These are phyloP conservation scores for Salvia rosmarinus DNA, from an alignment of 257 asterid species.

Conservation along the genomic window DNA sequence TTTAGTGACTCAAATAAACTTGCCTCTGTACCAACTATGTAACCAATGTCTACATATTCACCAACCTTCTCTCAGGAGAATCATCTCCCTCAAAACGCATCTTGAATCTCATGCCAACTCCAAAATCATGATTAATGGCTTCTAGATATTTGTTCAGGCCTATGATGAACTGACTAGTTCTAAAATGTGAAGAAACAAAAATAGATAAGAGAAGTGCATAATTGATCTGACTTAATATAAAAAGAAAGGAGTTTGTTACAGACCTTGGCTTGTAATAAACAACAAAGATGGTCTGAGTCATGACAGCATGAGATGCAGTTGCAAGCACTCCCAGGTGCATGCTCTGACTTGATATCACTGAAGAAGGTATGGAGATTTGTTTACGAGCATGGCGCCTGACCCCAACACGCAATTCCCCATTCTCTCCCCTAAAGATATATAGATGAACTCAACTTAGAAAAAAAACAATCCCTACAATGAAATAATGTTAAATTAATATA, in stretches of 20 bases:
- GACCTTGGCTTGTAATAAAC: slow-evolving; percentile 89
- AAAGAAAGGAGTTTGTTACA: slow-evolving; percentile 19
- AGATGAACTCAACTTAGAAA: slow-evolving; percentile 10
- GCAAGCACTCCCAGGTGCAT: slow-evolving; percentile 90
- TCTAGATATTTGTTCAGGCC: slow-evolving; percentile 74
- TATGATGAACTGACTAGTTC: slow-evolving; percentile 80
- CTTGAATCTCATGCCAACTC: slow-evolving; percentile 78
- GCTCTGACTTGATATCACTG: slow-evolving; percentile 85
- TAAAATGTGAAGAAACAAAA: slow-evolving; percentile 30
- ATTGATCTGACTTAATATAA: neutral
- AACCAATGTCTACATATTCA: slow-evolving; percentile 16
- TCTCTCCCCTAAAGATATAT: slow-evolving; percentile 54
- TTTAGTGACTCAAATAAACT: slow-evolving; percentile 9
- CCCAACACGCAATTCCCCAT: slow-evolving; percentile 75
- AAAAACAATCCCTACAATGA: neutral
- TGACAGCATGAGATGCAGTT: slow-evolving; percentile 77
- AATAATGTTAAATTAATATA: neutral
- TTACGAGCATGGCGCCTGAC: slow-evolving; percentile 63
- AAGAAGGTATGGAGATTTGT: slow-evolving; percentile 73
- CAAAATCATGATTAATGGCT: slow-evolving; percentile 60
- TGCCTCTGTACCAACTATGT: neutral
- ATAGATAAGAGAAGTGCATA: neutral
- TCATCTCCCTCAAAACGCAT: slow-evolving; percentile 86
- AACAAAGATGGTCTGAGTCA: slow-evolving; percentile 60
- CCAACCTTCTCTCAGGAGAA: slow-evolving; percentile 78